Evolutionary conservation across 345 rosid species (phyloP).

Genomic region (Draba incana): DNA sequence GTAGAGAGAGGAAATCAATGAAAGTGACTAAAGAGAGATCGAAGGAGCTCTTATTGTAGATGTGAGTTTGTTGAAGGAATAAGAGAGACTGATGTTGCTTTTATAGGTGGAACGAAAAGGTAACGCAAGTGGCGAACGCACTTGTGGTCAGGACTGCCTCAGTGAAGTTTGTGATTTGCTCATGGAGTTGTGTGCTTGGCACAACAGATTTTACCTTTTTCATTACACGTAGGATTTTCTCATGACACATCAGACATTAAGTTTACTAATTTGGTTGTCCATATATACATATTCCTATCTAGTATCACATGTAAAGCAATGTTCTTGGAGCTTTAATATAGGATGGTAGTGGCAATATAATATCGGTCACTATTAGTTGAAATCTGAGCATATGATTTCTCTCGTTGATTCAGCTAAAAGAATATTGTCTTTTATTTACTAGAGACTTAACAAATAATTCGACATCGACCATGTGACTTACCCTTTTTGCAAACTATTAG

Average conservation of each 20-base stretch:
- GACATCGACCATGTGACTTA: not conserved
- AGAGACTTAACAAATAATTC: not conserved
- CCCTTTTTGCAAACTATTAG: not conserved
- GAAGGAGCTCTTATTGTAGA: not conserved
- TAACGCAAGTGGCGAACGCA: conserved; percentile 22
- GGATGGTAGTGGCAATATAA: not conserved
- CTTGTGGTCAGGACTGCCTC: conserved; percentile 8
- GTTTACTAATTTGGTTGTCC: not conserved
- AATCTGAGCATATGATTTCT: not conserved
- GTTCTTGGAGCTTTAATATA: too few relatives aligned
- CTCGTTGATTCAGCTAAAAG: not conserved
- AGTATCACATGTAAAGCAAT: conserved; percentile 22
- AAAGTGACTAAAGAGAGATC: not conserved
- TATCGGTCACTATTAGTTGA: not conserved
- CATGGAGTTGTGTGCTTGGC: conserved; percentile 31
- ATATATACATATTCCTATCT: conserved; percentile 19
- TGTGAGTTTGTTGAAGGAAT: conserved; percentile 30
- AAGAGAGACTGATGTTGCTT: conserved; percentile 6
- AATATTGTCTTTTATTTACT: not conserved
- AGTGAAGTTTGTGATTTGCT: conserved; percentile 26
- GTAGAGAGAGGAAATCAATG: conserved; percentile 1
- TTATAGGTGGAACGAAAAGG: conserved; percentile 31
- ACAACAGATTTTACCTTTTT: not conserved
- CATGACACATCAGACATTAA: conserved; percentile 31
- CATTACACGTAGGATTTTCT: conserved; percentile 36